Conservation (phyloP, 179 eudicot genomes). For the Beta corolliflora region DNA sequence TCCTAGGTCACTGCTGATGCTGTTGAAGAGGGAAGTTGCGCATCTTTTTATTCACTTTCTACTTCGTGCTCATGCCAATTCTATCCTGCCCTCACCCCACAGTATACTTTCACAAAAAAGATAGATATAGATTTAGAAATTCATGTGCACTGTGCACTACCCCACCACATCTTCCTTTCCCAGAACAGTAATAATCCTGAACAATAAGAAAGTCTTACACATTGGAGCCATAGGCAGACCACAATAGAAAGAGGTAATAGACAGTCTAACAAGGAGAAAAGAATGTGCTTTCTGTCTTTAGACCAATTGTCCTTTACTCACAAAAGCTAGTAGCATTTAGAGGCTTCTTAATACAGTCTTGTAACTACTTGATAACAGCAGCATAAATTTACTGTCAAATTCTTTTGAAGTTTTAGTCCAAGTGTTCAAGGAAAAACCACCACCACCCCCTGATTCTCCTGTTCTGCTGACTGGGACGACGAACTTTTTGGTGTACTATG, state of each 20-base stretch:
- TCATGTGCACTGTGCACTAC: no score
- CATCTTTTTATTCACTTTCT: no score
- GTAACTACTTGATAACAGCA: background rate
- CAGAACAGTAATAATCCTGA: background rate
- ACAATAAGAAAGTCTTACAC: background rate
- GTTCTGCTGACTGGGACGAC: background rate
- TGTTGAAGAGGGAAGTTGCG: no score
- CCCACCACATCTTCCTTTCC: no score
- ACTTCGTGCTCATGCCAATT: no score
- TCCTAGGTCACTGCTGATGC: no score
- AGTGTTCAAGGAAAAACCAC: background rate
- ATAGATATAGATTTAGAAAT: no score
- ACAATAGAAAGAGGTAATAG: background rate
- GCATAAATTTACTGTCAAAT: background rate
- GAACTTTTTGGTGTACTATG: background rate
- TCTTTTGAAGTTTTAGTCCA: background rate
- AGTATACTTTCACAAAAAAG: no score
- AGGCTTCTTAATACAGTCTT: background rate
- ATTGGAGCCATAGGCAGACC: background rate
- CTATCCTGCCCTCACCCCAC: no score
- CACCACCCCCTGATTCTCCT: background rate
- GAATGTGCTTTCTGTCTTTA: background rate
- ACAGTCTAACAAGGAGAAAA: constrained; percentile 1
- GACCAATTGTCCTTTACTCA: background rate
- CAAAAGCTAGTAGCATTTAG: background rate